Conservation (phyloP, 805 yeast genomes). For the Yamadazyma tumulicola region DNA sequence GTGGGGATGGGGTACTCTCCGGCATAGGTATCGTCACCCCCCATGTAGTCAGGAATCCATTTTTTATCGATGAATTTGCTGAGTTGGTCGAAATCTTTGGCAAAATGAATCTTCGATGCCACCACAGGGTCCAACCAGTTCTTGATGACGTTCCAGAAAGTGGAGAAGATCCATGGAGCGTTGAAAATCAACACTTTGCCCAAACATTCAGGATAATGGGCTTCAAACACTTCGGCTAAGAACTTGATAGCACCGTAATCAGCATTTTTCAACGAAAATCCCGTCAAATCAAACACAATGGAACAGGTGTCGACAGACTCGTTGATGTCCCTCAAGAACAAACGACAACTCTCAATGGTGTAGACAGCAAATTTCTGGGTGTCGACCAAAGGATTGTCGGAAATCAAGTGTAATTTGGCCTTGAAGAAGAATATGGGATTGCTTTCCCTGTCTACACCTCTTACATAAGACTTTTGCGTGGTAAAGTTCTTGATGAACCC, state of each 20-base stretch:
- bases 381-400: conserved; percentile 56
- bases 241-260: conserved; percentile 90
- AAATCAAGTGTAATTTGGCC: conserved; percentile 66
- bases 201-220: conserved; percentile 92
- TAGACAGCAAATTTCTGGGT: conserved; percentile 72
- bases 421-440: conserved; percentile 82
- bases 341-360: conserved; percentile 77
- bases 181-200: conserved; percentile 83
- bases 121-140: conserved; percentile 97
- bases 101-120: conserved; percentile 84
- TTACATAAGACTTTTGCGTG: conserved; percentile 65
- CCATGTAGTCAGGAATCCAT: conserved; percentile 66
- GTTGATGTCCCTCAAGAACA: conserved; percentile 51
- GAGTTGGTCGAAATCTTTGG: conserved; percentile 67
- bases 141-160: conserved; percentile 90
- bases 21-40: conserved; percentile 64
- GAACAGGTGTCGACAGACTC: conserved; percentile 66
- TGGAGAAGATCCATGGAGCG: conserved; percentile 96
- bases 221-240: conserved; percentile 85
- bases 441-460: conserved; percentile 68
- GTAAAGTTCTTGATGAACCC: conserved; percentile 57
- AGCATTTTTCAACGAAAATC: conserved; percentile 86
- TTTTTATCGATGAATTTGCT: conserved; percentile 55
- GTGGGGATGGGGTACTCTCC: conserved; percentile 66
- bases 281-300: conserved; percentile 81